phyloP scores from a whole-genome alignment of 1,139 yeast species.

The Blastobotrys ciferrii region DNA sequence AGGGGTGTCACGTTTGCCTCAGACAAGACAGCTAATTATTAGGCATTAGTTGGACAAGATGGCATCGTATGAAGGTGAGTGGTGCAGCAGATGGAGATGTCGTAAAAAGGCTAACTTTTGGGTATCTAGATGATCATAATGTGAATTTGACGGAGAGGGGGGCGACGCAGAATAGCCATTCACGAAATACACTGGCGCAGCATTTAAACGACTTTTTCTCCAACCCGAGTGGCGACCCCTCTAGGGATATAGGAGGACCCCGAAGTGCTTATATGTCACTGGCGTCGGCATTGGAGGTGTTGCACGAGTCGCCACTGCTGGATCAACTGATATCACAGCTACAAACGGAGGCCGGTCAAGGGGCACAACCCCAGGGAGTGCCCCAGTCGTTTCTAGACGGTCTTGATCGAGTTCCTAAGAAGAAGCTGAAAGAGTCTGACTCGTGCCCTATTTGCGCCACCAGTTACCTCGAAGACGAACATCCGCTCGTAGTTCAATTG shows the following conservation, averaged over 20 bases:
- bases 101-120: background rate
- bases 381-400: conserved; percentile 69
- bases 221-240: conserved; percentile 6
- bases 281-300: conserved; percentile 20
- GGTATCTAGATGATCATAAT: conserved; percentile 3
- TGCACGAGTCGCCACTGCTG: conserved; percentile 23
- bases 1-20: too few species aligned
- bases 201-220: conserved; percentile 25
- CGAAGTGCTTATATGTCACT: conserved; percentile 20
- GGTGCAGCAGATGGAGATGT: background rate
- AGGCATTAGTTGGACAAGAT: conserved; percentile 10
- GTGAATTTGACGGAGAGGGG: conserved; percentile 2
- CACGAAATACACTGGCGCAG: conserved; percentile 14
- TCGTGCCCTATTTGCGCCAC: conserved; percentile 84
- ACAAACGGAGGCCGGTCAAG: conserved; percentile 20
- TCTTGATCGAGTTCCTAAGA: conserved; percentile 64
- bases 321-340: conserved; percentile 24
- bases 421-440: conserved; percentile 51
- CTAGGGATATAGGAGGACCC: conserved; percentile 11
- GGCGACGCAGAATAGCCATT: background rate
- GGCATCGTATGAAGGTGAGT: conserved; percentile 16
- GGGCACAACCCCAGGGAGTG: conserved; percentile 49
- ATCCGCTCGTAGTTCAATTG: conserved; percentile 75
- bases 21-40: too few species aligned
- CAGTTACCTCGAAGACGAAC: conserved; percentile 64